These are phyloP conservation scores for Geotrichum siamense DNA, from an alignment of 1,139 yeast species.

Conservation along the genomic window DNA sequence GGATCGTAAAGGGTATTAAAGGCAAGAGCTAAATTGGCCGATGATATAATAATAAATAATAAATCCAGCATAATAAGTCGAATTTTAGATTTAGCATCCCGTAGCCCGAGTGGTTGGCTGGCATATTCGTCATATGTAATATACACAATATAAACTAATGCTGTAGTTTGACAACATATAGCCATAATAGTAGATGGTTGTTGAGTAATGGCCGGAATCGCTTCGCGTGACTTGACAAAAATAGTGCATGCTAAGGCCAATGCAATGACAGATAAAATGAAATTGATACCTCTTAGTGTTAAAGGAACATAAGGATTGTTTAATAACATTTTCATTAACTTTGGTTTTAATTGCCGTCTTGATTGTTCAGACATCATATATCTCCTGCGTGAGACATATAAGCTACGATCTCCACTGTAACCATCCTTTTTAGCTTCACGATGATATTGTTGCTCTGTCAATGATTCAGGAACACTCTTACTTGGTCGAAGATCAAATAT, in stretches of 20 bases:
- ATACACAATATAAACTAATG: conserved; percentile 67
- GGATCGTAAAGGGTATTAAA: conserved; percentile 76
- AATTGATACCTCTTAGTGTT: conserved; percentile 60
- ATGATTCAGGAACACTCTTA: background rate
- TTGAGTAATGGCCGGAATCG: conserved; percentile 49
- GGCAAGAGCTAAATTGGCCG: conserved; percentile 80
- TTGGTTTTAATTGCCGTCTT: conserved; percentile 54
- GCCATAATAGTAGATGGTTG: conserved; percentile 94
- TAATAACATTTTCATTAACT: conserved; percentile 50
- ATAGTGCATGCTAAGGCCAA: conserved; percentile 29
- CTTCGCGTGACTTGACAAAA: conserved; percentile 25
- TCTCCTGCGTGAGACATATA: conserved; percentile 8
- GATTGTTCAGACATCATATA: conserved; percentile 28
- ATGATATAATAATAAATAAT: conserved; percentile 82
- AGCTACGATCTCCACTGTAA: conserved; percentile 4
- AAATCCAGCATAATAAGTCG: conserved; percentile 70
- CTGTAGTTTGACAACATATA: conserved; percentile 71
- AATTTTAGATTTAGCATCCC: conserved; percentile 78
- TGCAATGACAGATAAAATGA: conserved; percentile 36
- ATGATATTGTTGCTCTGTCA: background rate
- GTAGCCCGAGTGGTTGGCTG: conserved; percentile 83
- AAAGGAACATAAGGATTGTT: conserved; percentile 79
- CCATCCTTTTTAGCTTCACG: conserved; percentile 8
- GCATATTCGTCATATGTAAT: conserved; percentile 87
- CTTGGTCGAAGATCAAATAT: background rate